Percentiles rank a stretch among this genome's conserved stretches.
Conservation (phyloP, 495 filamentous ascomycete genomes). For the Viridothelium virens region DNA sequence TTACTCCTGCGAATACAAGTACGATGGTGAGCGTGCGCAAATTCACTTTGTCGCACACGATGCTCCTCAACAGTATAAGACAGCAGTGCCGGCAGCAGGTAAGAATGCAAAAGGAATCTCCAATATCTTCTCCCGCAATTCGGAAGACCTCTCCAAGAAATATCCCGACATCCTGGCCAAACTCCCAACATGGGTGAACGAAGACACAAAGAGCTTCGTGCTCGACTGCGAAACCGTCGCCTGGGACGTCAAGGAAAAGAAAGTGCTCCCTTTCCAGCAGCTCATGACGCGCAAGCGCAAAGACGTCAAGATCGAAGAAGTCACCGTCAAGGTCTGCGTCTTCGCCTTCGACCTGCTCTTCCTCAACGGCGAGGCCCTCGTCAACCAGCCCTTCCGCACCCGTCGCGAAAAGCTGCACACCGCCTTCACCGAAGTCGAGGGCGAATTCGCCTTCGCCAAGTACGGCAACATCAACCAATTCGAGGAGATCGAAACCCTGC, state of each 20-base stretch:
- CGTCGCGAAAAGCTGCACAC: conserved; percentile 67
- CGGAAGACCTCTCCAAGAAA: conserved; percentile 92
- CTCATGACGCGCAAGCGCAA: conserved; percentile 97
- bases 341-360: conserved; percentile 95
- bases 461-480: conserved; percentile 79
- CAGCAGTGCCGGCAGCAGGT: conserved; percentile 44
- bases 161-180: conserved; percentile 92
- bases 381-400: conserved; percentile 78
- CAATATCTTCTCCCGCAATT: conserved; percentile 93
- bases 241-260: conserved; percentile 88
- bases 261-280: conserved; percentile 92
- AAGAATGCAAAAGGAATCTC: conserved; percentile 59
- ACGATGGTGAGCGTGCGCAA: conserved; percentile 93
- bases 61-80: conserved; percentile 53
- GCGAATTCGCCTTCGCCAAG: conserved; percentile 87
- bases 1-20: conserved; percentile 98
- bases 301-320: conserved; percentile 93
- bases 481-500: conserved; percentile 82
- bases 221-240: conserved; percentile 98
- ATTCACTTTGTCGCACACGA: conserved; percentile 94
- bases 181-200: conserved; percentile 79
- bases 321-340: conserved; percentile 95
- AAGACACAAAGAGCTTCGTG: conserved; percentile 85
- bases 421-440: conserved; percentile 69
- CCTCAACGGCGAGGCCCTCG: conserved; percentile 83